Evolutionary conservation across 345 rosid genomes (phyloP).

Genomic region (Arabis alpina): DNA sequence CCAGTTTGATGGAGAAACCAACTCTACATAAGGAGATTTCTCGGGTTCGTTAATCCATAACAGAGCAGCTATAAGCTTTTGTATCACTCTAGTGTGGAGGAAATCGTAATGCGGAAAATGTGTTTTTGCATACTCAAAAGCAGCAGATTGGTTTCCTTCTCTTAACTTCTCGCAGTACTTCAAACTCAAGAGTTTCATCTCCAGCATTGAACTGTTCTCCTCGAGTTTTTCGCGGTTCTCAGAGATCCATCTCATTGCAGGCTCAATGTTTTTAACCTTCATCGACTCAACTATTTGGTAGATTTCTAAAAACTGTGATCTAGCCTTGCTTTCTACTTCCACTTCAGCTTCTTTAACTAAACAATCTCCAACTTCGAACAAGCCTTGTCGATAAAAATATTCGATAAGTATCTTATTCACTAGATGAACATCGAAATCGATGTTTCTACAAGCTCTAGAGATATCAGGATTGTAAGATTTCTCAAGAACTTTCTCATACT

Average conservation of each 20-base stretch:
- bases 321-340: conserved; percentile 47
- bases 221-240: conserved; percentile 56
- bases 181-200: conserved; percentile 59
- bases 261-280: conserved; percentile 56
- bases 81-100: conserved; percentile 46
- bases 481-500: conserved; percentile 65
- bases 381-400: conserved; percentile 74
- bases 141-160: conserved; percentile 55
- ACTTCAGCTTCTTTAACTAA: conserved; percentile 63
- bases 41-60: conserved; percentile 56
- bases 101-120: conserved; percentile 54
- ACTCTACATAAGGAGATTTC: conserved; percentile 54
- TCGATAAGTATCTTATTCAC: conserved; percentile 66
- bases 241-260: conserved; percentile 78
- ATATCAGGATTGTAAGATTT: conserved; percentile 66
- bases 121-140: conserved; percentile 62
- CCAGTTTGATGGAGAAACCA: conserved; percentile 54
- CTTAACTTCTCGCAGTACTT: conserved; percentile 68
- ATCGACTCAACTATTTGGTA: conserved; percentile 62
- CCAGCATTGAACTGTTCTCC: conserved; percentile 55
- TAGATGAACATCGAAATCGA: conserved; percentile 58
- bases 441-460: conserved; percentile 65
- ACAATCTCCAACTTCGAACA: conserved; percentile 83
- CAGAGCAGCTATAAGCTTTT: conserved; percentile 54
- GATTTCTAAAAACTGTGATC: conserved; percentile 63